Percentiles rank a stretch among this genome's conserved stretches.
phyloP scores from a whole-genome alignment of 169 alveolate genomes.

The Plasmodium reichenowi region DNA sequence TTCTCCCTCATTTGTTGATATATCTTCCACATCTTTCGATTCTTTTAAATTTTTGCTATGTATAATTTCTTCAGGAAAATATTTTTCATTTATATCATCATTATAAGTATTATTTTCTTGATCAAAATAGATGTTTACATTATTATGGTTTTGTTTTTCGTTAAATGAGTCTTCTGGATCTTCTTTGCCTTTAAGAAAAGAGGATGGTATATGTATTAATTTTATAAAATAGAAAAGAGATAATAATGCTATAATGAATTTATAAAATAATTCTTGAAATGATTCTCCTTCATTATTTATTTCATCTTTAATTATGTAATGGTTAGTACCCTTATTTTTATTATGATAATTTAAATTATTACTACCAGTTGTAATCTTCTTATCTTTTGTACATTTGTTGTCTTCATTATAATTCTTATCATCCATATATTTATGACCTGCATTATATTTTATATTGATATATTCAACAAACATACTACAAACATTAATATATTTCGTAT shows the following conservation, averaged over 20 bases:
- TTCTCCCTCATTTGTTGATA: background rate
- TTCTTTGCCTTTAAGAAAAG: slow-evolving; percentile 27
- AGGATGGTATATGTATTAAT: slow-evolving; percentile 47
- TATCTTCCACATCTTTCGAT: background rate
- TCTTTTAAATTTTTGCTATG: background rate
- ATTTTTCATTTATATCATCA: background rate
- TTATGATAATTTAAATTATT: background rate
- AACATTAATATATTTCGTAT: slow-evolving; percentile 20
- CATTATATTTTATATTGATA: slow-evolving; percentile 11
- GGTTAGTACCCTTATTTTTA: background rate
- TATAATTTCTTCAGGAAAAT: background rate
- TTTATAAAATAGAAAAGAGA: slow-evolving; percentile 64
- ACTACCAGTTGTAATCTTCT: background rate
- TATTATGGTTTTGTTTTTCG: background rate
- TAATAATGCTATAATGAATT: slow-evolving; percentile 40
- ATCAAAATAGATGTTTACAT: background rate
- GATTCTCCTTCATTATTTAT: background rate
- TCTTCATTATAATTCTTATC: background rate
- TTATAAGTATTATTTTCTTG: background rate
- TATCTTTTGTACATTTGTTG: background rate
- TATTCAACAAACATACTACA: slow-evolving; percentile 57
- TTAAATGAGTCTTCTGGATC: background rate
- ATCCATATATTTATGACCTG: background rate
- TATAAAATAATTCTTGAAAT: slow-evolving; percentile 55
- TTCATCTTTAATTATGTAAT: background rate